Evolutionary conservation across 805 yeast species (phyloP), one percentile per base, ranked within the genome.

Genomic region (Candida nonsorbophila): DNA sequence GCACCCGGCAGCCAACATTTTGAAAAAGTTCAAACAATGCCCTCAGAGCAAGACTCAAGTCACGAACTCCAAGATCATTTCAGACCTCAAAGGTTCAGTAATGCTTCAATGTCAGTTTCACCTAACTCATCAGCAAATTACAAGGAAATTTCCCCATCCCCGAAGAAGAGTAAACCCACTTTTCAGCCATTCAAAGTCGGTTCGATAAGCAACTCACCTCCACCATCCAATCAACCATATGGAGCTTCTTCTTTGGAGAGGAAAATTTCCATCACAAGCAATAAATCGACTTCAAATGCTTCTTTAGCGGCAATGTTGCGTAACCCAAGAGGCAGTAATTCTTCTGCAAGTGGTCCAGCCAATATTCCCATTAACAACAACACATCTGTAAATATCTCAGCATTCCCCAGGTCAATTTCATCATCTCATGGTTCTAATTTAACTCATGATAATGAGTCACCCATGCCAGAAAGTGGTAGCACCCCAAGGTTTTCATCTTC

Each of bases 401-500:
- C 55, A n/a, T 35, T 60, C 13, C 66, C 70, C 1, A 40, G 58
- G 27, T 60, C 67, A 2, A 43, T 58, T 4, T 53, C 67, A 0
- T 62, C 69, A 4, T 58, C 67, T 0, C 67, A 59, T 38, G 68
- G 67, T 5, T 55, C 59, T 3, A 51, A 48, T 12, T 30, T 47
- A n/a, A 46, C 32, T n/a, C 41, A 40, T 14, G 67, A 60, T 14
- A 51, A 42, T n/a, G 50, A 49, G 9, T 45, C 41, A 11, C 26
- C 45, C 16, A 38, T 36, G 16, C 35, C 37, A 2, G 62, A 53
- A 13, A 50, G 46, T 4, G 48, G 66, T 15, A 62, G 46, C 18
- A 62, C 79, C 0, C 80, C 84, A 2, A 67, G 77, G 38, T 81
- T 79, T 40, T 72, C 84, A 2, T 77, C 90, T 1, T 79, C 88